These are phyloP conservation scores for Colletotrichum sp. DNA, from an alignment of 2,329 filamentous ascomycete species.

Conservation along the genomic window DNA sequence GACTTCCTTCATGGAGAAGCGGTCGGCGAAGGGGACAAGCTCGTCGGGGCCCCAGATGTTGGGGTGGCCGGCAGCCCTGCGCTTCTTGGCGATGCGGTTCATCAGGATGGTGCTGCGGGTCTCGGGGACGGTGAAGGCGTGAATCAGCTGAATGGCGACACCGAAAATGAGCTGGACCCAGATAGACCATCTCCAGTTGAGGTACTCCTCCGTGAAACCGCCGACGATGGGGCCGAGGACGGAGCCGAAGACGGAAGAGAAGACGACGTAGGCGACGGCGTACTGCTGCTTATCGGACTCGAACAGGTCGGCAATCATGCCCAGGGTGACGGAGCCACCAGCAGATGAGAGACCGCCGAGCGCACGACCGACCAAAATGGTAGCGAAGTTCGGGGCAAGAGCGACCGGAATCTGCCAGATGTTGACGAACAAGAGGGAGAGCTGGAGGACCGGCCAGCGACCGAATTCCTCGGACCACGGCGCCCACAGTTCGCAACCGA, in stretches of 20 bases:
- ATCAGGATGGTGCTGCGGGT: conserved; percentile 79
- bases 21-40: conserved; percentile 62
- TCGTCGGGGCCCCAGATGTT: conserved; percentile 78
- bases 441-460: conserved; percentile 76
- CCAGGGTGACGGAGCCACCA: conserved; percentile 74
- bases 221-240: conserved; percentile 80
- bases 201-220: conserved; percentile 72
- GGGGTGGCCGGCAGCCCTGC: conserved; percentile 64
- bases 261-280: conserved; percentile 77
- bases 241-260: conserved; percentile 80
- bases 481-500: conserved; percentile 88
- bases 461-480: conserved; percentile 87
- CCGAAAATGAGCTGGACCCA: conserved; percentile 88
- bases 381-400: conserved; percentile 74
- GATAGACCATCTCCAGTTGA: conserved; percentile 74
- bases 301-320: conserved; percentile 79
- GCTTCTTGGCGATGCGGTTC: conserved; percentile 78
- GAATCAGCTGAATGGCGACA: conserved; percentile 68
- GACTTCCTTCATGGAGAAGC: conserved; percentile 64
- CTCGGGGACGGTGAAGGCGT: conserved; percentile 76
- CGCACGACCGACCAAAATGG: conserved; percentile 72
- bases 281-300: conserved; percentile 75
- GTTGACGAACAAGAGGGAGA: conserved; percentile 77
- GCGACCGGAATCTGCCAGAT: conserved; percentile 77
- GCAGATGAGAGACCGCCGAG: conserved; percentile 75